A percentile compares a stretch with the other conserved stretches of the same genome.
Evolutionary conservation across 768 basidiomycete species (phyloP).

Genomic region (Agrocybe praecox): DNA sequence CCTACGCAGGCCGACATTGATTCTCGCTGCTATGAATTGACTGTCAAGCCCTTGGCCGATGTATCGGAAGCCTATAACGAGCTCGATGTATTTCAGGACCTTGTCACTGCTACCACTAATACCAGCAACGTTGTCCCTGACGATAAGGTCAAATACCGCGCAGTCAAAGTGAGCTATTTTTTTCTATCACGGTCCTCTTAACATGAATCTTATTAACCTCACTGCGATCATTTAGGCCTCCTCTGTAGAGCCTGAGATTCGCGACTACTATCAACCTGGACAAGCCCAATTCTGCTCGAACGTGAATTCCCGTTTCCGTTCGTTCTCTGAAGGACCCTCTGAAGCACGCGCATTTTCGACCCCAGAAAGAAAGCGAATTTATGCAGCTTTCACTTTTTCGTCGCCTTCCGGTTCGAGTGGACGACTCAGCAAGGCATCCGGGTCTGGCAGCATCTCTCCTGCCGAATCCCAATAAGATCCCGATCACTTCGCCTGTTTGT

Average conservation of each 20-base stretch:
- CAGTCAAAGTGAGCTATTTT: slow-evolving; percentile 48
- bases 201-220: slow-evolving; percentile 4
- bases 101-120: slow-evolving; percentile 21
- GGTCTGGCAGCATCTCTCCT: slow-evolving; percentile 31
- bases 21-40: slow-evolving; percentile 79
- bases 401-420: slow-evolving; percentile 67
- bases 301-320: slow-evolving; percentile 21
- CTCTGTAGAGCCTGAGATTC: slow-evolving; percentile 58
- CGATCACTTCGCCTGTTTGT: slow-evolving; percentile 9
- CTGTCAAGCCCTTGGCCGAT: slow-evolving; percentile 78
- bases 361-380: slow-evolving; percentile 73
- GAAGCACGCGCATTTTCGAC: slow-evolving; percentile 58
- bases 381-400: slow-evolving; percentile 78
- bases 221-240: slow-evolving; percentile 39
- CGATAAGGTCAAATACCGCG: slow-evolving; percentile 37
- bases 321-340: slow-evolving; percentile 27
- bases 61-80: slow-evolving; percentile 70
- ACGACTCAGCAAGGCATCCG: slow-evolving; percentile 49
- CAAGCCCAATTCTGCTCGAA: slow-evolving; percentile 31
- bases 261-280: slow-evolving; percentile 51
- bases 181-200: slow-evolving; percentile 10
- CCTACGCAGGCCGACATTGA: slow-evolving; percentile 59
- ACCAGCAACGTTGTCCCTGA: slow-evolving; percentile 39
- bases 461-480: slow-evolving; percentile 2
- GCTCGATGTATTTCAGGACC: slow-evolving; percentile 28